phyloP scores from a whole-genome alignment of 257 asterid species.

The Solanum chiquidenum region DNA sequence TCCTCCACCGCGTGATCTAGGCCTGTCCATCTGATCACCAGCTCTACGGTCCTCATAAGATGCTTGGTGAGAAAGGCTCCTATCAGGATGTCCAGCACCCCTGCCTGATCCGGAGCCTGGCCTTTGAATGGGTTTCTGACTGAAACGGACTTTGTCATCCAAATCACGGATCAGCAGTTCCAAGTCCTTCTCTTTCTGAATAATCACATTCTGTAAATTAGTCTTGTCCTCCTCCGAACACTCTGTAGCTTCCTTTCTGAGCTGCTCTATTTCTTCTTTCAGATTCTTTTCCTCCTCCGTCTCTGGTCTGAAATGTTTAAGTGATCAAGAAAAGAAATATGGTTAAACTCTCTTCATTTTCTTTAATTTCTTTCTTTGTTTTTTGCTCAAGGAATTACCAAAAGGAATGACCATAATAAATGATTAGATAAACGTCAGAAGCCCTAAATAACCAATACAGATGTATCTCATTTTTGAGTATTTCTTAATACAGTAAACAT shows the following conservation, averaged over 20 bases:
- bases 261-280: conserved; percentile 63
- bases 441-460: not conserved
- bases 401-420: not conserved
- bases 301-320: conserved; percentile 50
- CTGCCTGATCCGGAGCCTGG: conserved; percentile 69
- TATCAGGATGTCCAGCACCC: conserved; percentile 37
- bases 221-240: conserved; percentile 37
- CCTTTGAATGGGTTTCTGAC: conserved; percentile 59
- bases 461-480: not conserved
- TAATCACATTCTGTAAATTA: conserved; percentile 31
- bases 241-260: conserved; percentile 44
- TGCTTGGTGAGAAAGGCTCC: conserved; percentile 51
- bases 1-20: conserved; percentile 71
- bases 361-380: not conserved
- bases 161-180: conserved; percentile 52
- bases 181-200: conserved; percentile 54
- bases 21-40: conserved; percentile 65
- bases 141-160: conserved; percentile 81
- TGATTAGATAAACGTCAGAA: not conserved
- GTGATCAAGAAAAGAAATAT: conserved; percentile 7
- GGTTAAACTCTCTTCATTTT: not conserved
- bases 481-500: not conserved
- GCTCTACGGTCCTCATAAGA: conserved; percentile 56
- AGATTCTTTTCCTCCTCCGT: conserved; percentile 79
- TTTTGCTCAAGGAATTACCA: not conserved